These are phyloP conservation scores for Eustoma russellianum DNA, from an alignment of 257 asterid species.

Conservation along the genomic window DNA sequence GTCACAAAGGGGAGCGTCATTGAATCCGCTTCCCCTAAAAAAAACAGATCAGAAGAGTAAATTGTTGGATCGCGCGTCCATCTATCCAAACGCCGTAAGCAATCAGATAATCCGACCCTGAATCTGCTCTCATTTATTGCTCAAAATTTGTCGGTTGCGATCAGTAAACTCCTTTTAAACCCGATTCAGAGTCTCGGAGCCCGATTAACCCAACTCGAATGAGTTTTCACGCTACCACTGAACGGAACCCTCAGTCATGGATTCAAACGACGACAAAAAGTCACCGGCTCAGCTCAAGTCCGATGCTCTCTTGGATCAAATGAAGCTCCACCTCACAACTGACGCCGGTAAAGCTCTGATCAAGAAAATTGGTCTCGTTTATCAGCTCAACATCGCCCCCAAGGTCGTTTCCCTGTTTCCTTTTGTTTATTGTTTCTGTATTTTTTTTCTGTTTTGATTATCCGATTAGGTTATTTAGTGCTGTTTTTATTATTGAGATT, in stretches of 20 bases:
- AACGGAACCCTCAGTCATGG: slow-evolving; percentile 4
- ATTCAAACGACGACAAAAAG: neutral
- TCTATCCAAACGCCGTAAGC: neutral
- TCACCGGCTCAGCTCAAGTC: slow-evolving; percentile 43
- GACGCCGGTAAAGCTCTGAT: slow-evolving; percentile 67
- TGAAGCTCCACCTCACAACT: slow-evolving; percentile 73
- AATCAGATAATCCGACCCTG: neutral
- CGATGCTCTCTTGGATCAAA: slow-evolving; percentile 71
- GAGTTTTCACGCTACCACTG: too few relatives aligned
- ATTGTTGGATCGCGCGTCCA: slow-evolving; percentile 13
- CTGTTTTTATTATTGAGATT: slow-evolving; percentile 2
- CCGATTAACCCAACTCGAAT: neutral
- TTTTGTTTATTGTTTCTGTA: neutral
- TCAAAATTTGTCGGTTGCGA: neutral
- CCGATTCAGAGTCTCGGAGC: neutral
- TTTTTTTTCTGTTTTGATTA: neutral
- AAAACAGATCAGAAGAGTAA: neutral
- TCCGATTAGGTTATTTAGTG: neutral
- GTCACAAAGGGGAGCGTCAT: too few relatives aligned
- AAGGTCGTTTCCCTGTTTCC: slow-evolving; percentile 35
- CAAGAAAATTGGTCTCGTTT: slow-evolving; percentile 78
- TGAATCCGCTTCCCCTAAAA: too few relatives aligned
- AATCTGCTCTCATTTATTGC: neutral
- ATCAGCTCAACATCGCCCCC: slow-evolving; percentile 90
- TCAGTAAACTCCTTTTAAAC: neutral